These are phyloP conservation scores for Neurospora tetraspora DNA, from an alignment of 495 filamentous ascomycete genomes.

Conservation along the genomic window DNA sequence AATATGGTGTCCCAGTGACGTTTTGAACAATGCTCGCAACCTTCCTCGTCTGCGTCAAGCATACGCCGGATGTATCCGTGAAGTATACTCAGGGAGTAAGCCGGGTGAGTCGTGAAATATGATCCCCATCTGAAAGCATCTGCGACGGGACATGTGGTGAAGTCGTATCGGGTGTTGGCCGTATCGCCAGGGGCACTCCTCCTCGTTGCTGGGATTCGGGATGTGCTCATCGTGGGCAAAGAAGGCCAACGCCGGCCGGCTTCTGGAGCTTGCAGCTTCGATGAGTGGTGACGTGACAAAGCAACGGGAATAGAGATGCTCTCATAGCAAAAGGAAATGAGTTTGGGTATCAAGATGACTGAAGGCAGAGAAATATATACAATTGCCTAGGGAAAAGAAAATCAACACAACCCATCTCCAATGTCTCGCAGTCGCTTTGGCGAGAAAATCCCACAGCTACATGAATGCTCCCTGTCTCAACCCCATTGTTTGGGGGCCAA, in stretches of 20 bases:
- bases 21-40: not conserved
- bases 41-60: not conserved
- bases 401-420: not conserved
- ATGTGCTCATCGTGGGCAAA: not conserved
- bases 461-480: not conserved
- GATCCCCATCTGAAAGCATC: not conserved
- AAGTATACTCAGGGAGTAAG: not conserved
- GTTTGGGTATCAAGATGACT: not conserved
- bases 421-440: not conserved
- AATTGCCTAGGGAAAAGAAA: not conserved
- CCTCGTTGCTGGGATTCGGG: not conserved
- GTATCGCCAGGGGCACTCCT: not conserved
- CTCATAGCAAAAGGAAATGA: not conserved
- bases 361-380: not conserved
- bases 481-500: not conserved
- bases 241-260: not conserved
- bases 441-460: not conserved
- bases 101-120: not conserved
- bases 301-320: not conserved
- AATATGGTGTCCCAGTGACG: not conserved
- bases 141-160: not conserved
- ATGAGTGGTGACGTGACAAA: not conserved
- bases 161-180: not conserved
- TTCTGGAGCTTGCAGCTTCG: not conserved
- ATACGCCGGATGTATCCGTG: not conserved